A percentile compares a stretch with the other conserved stretches of the same genome.
phyloP scores from a whole-genome alignment of 1,284 basidiomycete genomes.

The Lignosus rhinocerotis region DNA sequence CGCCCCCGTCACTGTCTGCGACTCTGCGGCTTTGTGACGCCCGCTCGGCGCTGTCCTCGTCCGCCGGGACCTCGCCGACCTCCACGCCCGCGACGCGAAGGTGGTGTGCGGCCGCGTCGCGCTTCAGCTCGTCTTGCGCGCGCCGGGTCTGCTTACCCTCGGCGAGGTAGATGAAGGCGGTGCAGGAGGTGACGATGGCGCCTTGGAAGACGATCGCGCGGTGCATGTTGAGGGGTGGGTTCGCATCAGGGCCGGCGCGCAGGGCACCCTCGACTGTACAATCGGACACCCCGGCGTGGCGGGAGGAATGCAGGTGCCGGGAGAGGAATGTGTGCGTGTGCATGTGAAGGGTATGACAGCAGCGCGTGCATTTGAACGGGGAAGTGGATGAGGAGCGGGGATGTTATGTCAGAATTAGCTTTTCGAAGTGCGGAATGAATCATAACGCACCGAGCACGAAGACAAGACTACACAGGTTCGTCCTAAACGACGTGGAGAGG shows the following conservation, averaged over 20 bases:
- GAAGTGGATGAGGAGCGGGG: not conserved
- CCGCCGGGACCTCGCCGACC: not conserved
- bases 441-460: conserved; percentile 59
- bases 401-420: not conserved
- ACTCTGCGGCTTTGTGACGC: too few relatives aligned
- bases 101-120: not conserved
- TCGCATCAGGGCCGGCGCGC: conserved; percentile 54
- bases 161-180: conserved; percentile 46
- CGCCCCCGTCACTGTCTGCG: too few relatives aligned
- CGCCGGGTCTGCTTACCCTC: conserved; percentile 61
- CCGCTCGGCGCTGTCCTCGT: not conserved
- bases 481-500: conserved; percentile 38
- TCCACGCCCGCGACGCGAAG: not conserved
- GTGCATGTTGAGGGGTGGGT: conserved; percentile 72
- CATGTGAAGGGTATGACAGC: not conserved
- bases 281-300: not conserved
- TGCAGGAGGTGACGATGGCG: conserved; percentile 41
- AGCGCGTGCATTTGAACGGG: not conserved
- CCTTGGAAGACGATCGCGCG: conserved; percentile 65
- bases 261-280: conserved; percentile 60
- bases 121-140: conserved; percentile 50
- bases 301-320: not conserved
- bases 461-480: conserved; percentile 63
- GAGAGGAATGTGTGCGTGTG: not conserved
- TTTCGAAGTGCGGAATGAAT: not conserved